Base-by-base conservation (phyloP, 2,329 filamentous ascomycete genomes). In the Cladosporium sp. region DNA sequence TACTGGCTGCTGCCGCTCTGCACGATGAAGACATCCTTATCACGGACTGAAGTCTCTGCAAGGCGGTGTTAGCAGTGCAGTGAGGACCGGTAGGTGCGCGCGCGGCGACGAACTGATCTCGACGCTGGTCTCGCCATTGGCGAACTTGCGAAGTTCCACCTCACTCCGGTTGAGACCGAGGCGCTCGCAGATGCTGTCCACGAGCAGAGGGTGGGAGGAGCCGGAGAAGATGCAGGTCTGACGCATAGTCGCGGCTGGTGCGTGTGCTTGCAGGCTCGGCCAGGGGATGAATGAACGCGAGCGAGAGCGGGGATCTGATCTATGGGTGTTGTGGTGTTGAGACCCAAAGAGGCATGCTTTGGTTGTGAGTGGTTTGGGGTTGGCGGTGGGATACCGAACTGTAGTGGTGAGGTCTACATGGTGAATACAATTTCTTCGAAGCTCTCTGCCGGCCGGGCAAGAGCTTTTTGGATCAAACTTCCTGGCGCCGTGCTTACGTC, bases 21-120 rank as follows among this genome's bases (percentile, higher is more conserved):
- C 54, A 98, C 86, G 67, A 98, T 92, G 70, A 97, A 98, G 62
- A 98, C 92, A 79, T 98, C 92, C 71, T 97, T 94, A 68, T 98
- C 94, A 60, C 93, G 87, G 58, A 98, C 90, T 20, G 83, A 85
- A 43, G 74, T 74, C 62, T 75, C 73, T 76, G 56, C 18, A 43
- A 33, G 15, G 11, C 20, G 38, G 48, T 50, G 56, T 64, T 55
- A 64, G 59, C 52, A 32, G 49, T 35, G 47, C 32, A 48, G 45
- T 25, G 45, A 48, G 27, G 22, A 33, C 25, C 38, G 16, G 16
- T 38, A 33, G 36, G 18, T 33, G 32, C 19, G 12, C 29, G 11
- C 43, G 32, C 22, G 41, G 13, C 35, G 43, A 65, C 68, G 57
- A 61, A 76, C 80, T 78, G 61, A 86, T 83, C 63, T 83, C 79